phyloP scores from a whole-genome alignment of 2,329 filamentous ascomycete species.

The Pseudocercospora eumusae region DNA sequence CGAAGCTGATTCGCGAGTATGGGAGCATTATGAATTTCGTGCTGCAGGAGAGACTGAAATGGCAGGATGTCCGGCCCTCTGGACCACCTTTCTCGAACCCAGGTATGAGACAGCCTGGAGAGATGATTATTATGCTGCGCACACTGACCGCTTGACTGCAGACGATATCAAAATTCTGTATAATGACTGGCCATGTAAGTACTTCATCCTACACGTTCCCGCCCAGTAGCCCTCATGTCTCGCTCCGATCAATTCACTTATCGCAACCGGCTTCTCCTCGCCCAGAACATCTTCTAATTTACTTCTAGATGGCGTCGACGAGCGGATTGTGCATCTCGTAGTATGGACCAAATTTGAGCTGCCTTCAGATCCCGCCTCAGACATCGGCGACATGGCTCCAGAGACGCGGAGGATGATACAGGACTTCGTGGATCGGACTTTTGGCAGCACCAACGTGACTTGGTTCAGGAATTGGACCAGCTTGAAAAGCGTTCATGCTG shows the following conservation, averaged over 20 bases:
- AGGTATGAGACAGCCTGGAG: not conserved
- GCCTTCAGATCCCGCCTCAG: slow-evolving; percentile 63
- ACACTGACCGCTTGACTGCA: slow-evolving; percentile 15
- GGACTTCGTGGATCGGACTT: slow-evolving; percentile 67
- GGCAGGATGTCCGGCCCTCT: slow-evolving; percentile 53
- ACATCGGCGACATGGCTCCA: slow-evolving; percentile 64
- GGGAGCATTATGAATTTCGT: slow-evolving; percentile 80
- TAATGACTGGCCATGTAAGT: slow-evolving; percentile 98
- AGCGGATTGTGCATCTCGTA: slow-evolving; percentile 77
- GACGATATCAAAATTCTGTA: slow-evolving; percentile 66
- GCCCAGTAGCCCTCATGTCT: too few relatives aligned
- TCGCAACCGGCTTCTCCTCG: too few relatives aligned
- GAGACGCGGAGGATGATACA: slow-evolving; percentile 66
- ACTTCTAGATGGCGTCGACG: slow-evolving; percentile 80
- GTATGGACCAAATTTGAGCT: slow-evolving; percentile 91
- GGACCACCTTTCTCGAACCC: slow-evolving; percentile 9
- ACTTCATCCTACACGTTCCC: too few relatives aligned
- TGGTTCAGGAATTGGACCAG: slow-evolving; percentile 95
- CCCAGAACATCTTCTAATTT: too few relatives aligned
- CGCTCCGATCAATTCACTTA: too few relatives aligned
- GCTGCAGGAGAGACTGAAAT: slow-evolving; percentile 67
- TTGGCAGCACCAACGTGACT: slow-evolving; percentile 60
- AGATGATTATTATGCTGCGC: too few relatives aligned
- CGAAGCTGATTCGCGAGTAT: slow-evolving; percentile 63
- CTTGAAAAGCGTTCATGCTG: slow-evolving; percentile 79